Evolutionary conservation across 192 early-diverging fungal genomes (phyloP), one percentile per base, ranked within the genome.

Genomic region (Entomortierella beljakovae): DNA sequence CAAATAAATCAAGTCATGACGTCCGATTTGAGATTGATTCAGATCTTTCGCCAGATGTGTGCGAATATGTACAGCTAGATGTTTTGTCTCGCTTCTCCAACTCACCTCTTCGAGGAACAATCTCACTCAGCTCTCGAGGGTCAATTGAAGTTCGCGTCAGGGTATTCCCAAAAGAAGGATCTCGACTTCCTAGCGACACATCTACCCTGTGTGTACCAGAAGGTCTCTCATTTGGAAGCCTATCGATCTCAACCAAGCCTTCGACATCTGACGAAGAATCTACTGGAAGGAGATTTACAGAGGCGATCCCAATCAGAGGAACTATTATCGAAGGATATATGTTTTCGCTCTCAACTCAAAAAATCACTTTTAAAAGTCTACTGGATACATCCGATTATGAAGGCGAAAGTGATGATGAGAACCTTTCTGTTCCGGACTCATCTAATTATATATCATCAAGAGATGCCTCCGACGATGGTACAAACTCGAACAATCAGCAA

Each of bases 21-120:
- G 84, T 90, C 25, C 85, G 90, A 16, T 94, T 96, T 75, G 91
- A 93, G 70, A 87, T 94, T 60, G 92, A 87, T 6, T 87, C 83
- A 13, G 83, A 85, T n/a, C 74, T 93, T 0, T 71, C 86, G 0
- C 87, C 88, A 20, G 89, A 92, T 49, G 59, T 96, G 2, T 62
- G 80, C 10, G 81, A 85, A 22, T 90, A 87, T 58, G 79, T 95
- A 15, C 83, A 85, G 48, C 55, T 94, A 10, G 92, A 95, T 48
- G 84, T 94, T 6, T 63, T 96, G 0, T 95, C 93, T 6, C 82
- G 95, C 11, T 93, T 91, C 60, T 91, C 93, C 5, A 96, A 93
- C 80, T 93, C 95, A 2, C 92, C 93, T 6, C 82, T 94, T 31
- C 85, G 84, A 5, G 91, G 92, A 9, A 83, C 82, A 8, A 83